A percentile compares a stretch with the other conserved stretches of the same genome.
These are phyloP conservation scores for Flaveria linearis DNA, from an alignment of 129 eudicot species.

Conservation along the genomic window DNA sequence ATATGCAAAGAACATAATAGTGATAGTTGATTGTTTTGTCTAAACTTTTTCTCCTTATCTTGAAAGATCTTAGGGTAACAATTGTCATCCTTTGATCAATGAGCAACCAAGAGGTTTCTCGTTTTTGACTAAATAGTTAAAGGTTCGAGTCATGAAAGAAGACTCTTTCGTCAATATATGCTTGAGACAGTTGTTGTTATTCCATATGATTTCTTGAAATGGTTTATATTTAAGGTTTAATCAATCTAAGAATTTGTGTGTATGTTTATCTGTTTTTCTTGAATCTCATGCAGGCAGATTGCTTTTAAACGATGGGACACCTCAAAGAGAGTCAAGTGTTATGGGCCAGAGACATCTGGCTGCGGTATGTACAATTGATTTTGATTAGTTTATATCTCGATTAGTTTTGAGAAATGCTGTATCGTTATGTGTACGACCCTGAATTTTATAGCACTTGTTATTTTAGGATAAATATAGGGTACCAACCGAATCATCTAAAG, in stretches of 20 bases:
- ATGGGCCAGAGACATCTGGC: conserved; percentile 28
- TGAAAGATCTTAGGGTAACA: neutral
- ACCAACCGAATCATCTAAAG: conserved; percentile 70
- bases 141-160: neutral
- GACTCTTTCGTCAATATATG: neutral
- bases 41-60: neutral
- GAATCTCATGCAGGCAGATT: conserved; percentile 50
- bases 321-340: conserved; percentile 9
- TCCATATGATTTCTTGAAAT: too few species aligned
- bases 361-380: conserved; percentile 35
- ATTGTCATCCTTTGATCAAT: neutral
- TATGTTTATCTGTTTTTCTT: neutral
- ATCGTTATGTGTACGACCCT: neutral
- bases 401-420: neutral
- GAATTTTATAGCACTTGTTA: neutral
- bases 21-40: neutral
- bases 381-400: neutral
- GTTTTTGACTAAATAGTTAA: conserved; percentile 1
- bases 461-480: conserved; percentile 66
- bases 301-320: conserved; percentile 33
- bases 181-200: neutral
- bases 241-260: neutral
- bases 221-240: neutral
- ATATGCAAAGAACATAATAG: neutral
- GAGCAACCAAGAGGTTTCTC: neutral